Evolutionary conservation across 139 green algal species (phyloP).

Genomic region (Haematococcus lacustris): DNA sequence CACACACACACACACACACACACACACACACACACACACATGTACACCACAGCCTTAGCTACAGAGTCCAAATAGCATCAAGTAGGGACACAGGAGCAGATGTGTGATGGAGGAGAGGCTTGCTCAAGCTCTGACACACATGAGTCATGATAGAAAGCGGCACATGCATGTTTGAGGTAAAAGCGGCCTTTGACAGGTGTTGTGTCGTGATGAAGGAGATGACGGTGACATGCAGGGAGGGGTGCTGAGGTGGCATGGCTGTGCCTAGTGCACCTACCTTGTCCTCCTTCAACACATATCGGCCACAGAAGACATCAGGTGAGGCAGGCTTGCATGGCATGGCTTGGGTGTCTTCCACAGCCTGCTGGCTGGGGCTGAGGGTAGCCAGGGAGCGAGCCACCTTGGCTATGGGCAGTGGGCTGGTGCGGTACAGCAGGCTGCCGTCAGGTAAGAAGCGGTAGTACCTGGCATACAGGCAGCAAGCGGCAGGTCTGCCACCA

Average conservation of each 20-base stretch:
- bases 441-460: constrained; percentile 69
- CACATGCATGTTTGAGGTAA: too few relatives aligned
- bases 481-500: too few relatives aligned
- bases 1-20: not conserved
- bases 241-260: not conserved
- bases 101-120: not conserved
- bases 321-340: too few relatives aligned
- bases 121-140: not conserved
- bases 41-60: not conserved
- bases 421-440: constrained; percentile 72
- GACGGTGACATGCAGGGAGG: not conserved
- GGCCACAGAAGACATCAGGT: not conserved
- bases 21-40: not conserved
- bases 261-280: not conserved
- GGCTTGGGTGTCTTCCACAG: not conserved
- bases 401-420: constrained; percentile 38
- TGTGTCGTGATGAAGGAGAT: not conserved
- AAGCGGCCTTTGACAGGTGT: too few relatives aligned
- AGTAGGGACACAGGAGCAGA: not conserved
- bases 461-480: too few relatives aligned
- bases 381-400: constrained; percentile 40
- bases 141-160: not conserved
- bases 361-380: not conserved
- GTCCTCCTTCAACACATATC: not conserved
- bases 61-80: not conserved